phyloP scores from a whole-genome alignment of 75 land plant species.

The Ceratopteris richardii region DNA sequence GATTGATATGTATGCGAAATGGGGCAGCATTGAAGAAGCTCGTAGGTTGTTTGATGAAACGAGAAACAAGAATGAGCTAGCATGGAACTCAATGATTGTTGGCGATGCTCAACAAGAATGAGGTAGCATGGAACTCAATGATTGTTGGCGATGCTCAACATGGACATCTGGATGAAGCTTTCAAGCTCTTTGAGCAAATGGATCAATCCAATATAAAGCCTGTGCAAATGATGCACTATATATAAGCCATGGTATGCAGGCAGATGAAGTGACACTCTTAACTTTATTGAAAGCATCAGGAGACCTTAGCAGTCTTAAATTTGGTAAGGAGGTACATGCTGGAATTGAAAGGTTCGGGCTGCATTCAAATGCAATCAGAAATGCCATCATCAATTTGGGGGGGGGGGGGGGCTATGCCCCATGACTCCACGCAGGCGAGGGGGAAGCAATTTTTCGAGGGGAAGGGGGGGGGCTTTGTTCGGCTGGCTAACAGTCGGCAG shows the following conservation, averaged over 20 bases:
- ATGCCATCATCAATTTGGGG: constrained; percentile 27
- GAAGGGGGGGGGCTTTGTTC: too few species aligned
- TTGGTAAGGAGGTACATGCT: background rate
- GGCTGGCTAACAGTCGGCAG: too few species aligned
- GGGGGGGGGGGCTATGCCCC: too few species aligned
- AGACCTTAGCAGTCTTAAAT: constrained; percentile 2
- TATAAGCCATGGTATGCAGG: constrained; percentile 5
- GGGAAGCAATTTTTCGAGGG: too few species aligned
- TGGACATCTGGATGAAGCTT: background rate
- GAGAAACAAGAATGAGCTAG: background rate
- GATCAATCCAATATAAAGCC: background rate
- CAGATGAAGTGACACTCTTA: constrained; percentile 24
- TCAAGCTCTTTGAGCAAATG: constrained; percentile 2
- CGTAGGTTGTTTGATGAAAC: background rate
- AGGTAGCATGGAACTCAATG: constrained; percentile 3
- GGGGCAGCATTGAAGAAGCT: background rate
- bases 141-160: constrained; percentile 1
- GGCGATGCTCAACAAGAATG: constrained; percentile 1
- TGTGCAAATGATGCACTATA: background rate
- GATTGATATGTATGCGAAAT: constrained; percentile 8
- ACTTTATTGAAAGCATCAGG: constrained; percentile 29
- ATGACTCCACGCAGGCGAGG: too few species aligned
- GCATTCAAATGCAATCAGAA: background rate
- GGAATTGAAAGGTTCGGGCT: background rate
- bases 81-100: constrained; percentile 4